phyloP scores from a whole-genome alignment of 768 basidiomycete genomes.

The Xerocomellus dryophilus region DNA sequence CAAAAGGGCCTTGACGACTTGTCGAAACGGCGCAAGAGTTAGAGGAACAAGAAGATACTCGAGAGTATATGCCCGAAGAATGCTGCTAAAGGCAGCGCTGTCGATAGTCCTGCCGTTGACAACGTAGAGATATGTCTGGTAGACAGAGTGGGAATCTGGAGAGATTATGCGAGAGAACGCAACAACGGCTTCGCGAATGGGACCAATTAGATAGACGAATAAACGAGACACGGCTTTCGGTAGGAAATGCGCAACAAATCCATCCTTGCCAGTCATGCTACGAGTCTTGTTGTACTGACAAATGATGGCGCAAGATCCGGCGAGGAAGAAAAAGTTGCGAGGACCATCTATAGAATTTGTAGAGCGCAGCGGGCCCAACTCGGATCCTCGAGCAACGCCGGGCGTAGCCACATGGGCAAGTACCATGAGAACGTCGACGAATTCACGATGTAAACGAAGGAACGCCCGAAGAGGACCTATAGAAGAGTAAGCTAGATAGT shows the following conservation, averaged over 20 bases:
- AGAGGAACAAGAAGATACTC: no score
- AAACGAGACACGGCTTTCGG: neutral
- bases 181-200: neutral
- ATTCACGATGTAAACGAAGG: neutral
- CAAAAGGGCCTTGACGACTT: no score
- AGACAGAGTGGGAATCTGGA: no score
- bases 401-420: neutral
- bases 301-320: neutral
- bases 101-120: no score
- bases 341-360: neutral
- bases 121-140: no score
- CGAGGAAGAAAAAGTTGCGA: neutral
- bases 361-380: neutral
- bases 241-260: neutral
- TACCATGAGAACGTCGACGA: neutral
- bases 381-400: neutral
- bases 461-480: neutral
- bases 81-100: no score
- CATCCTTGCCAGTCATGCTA: neutral
- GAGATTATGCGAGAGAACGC: neutral
- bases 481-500: no score
- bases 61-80: no score
- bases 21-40: no score
- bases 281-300: slow-evolving; percentile 1
- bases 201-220: slow-evolving; percentile 1